Base-by-base conservation (phyloP, 306 rosid genomes). In the Alnus glutinosa region DNA sequence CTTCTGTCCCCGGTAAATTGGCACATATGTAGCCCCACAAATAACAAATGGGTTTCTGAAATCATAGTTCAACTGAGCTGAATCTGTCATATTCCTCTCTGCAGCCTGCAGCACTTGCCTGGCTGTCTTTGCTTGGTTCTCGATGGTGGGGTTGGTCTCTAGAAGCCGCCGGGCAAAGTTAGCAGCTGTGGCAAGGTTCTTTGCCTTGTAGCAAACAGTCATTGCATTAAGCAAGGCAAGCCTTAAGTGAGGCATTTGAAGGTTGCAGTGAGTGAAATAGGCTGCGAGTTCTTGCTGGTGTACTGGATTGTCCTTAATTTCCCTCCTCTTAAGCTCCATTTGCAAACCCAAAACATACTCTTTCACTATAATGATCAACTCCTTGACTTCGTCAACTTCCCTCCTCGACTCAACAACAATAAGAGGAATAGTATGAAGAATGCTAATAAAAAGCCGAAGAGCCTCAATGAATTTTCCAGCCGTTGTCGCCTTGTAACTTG, bases 221-320 rank as follows among this genome's bases (percentile, higher is more conserved):
- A 88, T 87, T 44, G 97, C 98, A 81, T 78, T 94, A 50, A 57
- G 77, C 89, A 94, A 83, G 55, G 94, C 98, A 69, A 94, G 89
- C 90, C 96, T 89, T 85, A 94, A 85, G 86, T 94, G 98, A 83
- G 98, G 96, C 75, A 85, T 12, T 77, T 92, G 98, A 79, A 94
- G 98, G 82, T 92, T 88, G 89, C 98, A 92, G 87, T 94, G 97
- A 13, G 98, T 94, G 83, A 94, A 94, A 87, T 94, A 94, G 69
- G 98, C 96, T 11, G 98, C 98, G 34, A 94, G 98, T 87, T 94
- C 98, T 78, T 89, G 97, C 83, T 90, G 96, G 19, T 94, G 94
- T 34, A 79, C 85, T 18, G 91, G 94, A 78, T 88, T 12, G 76
- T 89, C 96, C 82, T 79, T 86, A 2, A 87, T 73, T 78, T 94